These are phyloP conservation scores for Aspergillus latus DNA, from an alignment of 2,329 filamentous ascomycete genomes.

Conservation along the genomic window DNA sequence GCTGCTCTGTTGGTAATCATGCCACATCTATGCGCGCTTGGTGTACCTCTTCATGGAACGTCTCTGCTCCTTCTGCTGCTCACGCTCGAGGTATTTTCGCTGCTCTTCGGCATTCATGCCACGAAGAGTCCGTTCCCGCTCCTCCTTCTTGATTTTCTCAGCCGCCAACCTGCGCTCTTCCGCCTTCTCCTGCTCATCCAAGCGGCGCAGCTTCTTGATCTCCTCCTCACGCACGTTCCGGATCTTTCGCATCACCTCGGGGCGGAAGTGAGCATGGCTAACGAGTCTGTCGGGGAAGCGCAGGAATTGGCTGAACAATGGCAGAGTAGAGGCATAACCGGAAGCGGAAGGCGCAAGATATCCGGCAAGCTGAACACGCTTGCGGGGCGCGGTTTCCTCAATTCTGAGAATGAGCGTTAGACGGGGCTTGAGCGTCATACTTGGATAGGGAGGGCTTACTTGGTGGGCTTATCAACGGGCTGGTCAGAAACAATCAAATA, in stretches of 20 bases:
- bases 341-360: slow-evolving; percentile 64
- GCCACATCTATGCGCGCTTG: slow-evolving; percentile 46
- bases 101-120: slow-evolving; percentile 77
- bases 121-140: slow-evolving; percentile 80
- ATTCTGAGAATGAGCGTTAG: slow-evolving; percentile 54
- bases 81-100: slow-evolving; percentile 80
- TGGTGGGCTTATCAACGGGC: slow-evolving; percentile 79
- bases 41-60: slow-evolving; percentile 65
- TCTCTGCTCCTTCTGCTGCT: slow-evolving; percentile 70
- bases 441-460: slow-evolving; percentile 55
- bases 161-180: slow-evolving; percentile 56
- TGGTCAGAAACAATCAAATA: slow-evolving; percentile 89
- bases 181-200: slow-evolving; percentile 69
- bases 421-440: not conserved
- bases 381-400: slow-evolving; percentile 79
- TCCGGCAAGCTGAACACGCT: slow-evolving; percentile 77
- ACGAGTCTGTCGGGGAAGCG: slow-evolving; percentile 82
- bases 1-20: not conserved
- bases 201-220: slow-evolving; percentile 74
- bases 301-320: slow-evolving; percentile 78
- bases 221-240: slow-evolving; percentile 76
- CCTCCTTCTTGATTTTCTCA: slow-evolving; percentile 75
- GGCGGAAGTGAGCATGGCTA: slow-evolving; percentile 76
- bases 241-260: slow-evolving; percentile 85
- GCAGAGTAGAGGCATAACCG: slow-evolving; percentile 65